Percentiles rank a stretch among this genome's conserved stretches.
Evolutionary conservation across 306 rosid genomes (phyloP).

Genomic region (Vigna trinervia): DNA sequence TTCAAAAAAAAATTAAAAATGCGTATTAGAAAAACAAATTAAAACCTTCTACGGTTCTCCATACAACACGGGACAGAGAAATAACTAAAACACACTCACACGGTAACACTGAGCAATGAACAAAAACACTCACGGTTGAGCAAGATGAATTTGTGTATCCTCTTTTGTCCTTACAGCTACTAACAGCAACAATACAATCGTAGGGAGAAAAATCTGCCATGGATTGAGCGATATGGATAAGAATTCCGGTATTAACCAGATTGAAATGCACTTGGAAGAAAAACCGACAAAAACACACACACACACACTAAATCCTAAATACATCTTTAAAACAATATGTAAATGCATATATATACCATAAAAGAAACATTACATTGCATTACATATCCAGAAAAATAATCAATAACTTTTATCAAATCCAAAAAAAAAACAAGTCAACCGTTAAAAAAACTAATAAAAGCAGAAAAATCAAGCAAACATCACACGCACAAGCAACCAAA

Average conservation of each 20-base stretch:
- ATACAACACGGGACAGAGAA: neutral
- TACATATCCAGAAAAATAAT: slow-evolving; percentile 3
- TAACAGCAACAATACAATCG: slow-evolving; percentile 80
- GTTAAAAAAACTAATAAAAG: neutral
- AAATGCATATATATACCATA: neutral
- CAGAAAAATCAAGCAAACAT: neutral
- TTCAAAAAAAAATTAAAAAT: slow-evolving; percentile 24
- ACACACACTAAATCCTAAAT: neutral
- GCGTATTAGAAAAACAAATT: neutral
- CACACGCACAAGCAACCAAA: slow-evolving; percentile 1
- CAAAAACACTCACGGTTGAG: slow-evolving; percentile 72
- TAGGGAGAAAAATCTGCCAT: slow-evolving; percentile 94
- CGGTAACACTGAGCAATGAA: slow-evolving; percentile 12
- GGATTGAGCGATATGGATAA: slow-evolving; percentile 42
- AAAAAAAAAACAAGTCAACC: slow-evolving; percentile 15
- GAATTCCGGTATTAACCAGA: slow-evolving; percentile 21
- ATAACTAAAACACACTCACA: neutral
- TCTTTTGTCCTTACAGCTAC: slow-evolving; percentile 81
- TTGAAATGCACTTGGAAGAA: slow-evolving; percentile 19
- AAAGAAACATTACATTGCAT: neutral
- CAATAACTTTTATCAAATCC: neutral
- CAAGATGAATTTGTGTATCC: slow-evolving; percentile 88
- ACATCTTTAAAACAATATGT: neutral
- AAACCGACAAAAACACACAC: neutral
- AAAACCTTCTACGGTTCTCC: slow-evolving; percentile 7